Evolutionary conservation across 345 rosid species (phyloP).

Genomic region (Lumnitzera littorea): DNA sequence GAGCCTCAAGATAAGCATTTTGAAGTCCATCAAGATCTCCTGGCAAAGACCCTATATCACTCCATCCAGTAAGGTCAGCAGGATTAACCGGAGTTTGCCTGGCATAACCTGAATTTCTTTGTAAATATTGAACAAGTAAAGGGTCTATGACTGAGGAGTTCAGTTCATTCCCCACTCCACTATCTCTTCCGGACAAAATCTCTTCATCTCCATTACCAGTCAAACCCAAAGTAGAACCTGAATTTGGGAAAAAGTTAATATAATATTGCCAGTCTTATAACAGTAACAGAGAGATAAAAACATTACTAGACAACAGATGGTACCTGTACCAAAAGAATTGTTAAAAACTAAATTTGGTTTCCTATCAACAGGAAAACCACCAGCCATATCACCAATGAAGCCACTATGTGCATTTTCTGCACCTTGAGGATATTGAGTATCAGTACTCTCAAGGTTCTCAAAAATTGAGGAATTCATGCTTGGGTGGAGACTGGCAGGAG

Average conservation of each 20-base stretch:
- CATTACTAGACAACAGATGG: conserved; percentile 11
- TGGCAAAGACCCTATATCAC: conserved; percentile 28
- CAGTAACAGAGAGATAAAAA: background rate
- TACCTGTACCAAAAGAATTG: conserved; percentile 48
- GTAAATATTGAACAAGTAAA: conserved; percentile 43
- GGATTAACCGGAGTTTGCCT: conserved; percentile 20
- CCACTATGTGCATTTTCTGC: conserved; percentile 32
- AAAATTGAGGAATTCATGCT: conserved; percentile 38
- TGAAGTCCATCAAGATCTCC: conserved; percentile 40
- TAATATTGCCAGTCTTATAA: background rate
- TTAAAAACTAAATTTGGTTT: conserved; percentile 33
- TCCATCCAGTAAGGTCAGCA: conserved; percentile 37
- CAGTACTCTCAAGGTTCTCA: conserved; percentile 42
- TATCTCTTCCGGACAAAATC: conserved; percentile 31
- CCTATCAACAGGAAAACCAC: conserved; percentile 40
- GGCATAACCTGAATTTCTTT: conserved; percentile 31
- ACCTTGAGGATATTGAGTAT: conserved; percentile 27
- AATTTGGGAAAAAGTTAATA: conserved; percentile 3
- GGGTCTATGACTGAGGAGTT: conserved; percentile 45
- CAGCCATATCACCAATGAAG: conserved; percentile 24
- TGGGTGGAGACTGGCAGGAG: conserved; percentile 60
- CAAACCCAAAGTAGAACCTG: conserved; percentile 27
- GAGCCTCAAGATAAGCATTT: conserved; percentile 52
- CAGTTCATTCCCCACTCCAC: conserved; percentile 40
- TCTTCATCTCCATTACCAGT: conserved; percentile 34